Percentiles rank a stretch among this genome's conserved stretches.
phyloP scores from a whole-genome alignment of 805 yeast genomes.

The Schwanniomyces vanrijiae region DNA sequence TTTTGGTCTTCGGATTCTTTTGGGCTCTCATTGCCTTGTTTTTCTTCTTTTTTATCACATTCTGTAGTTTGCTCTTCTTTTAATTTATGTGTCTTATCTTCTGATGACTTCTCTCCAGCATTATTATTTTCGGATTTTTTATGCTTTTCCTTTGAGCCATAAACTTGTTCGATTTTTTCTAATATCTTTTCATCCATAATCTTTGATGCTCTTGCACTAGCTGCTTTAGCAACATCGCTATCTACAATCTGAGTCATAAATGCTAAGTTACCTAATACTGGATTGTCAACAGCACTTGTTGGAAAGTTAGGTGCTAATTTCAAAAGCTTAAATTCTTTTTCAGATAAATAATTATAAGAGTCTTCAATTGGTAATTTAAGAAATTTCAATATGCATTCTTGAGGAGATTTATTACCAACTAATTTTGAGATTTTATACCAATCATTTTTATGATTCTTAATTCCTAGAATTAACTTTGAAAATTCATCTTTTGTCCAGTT shows the following conservation, averaged over 20 bases:
- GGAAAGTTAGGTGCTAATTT: constrained; percentile 85
- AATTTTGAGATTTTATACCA: constrained; percentile 78
- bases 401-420: constrained; percentile 65
- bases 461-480: constrained; percentile 59
- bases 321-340: constrained; percentile 65
- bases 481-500: constrained; percentile 70
- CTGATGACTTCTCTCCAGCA: constrained; percentile 5
- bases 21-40: too few species aligned
- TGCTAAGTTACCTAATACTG: constrained; percentile 89
- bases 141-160: constrained; percentile 13
- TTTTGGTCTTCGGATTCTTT: not conserved
- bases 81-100: constrained; percentile 10
- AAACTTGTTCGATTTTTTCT: constrained; percentile 36
- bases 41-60: constrained; percentile 5
- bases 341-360: constrained; percentile 50
- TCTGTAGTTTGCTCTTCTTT: constrained; percentile 13
- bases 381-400: constrained; percentile 78
- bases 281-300: constrained; percentile 83
- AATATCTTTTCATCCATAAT: constrained; percentile 44
- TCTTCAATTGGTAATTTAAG: constrained; percentile 82
- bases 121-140: constrained; percentile 5
- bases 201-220: constrained; percentile 62
- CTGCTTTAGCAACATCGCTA: constrained; percentile 80
- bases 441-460: constrained; percentile 63
- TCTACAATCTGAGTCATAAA: constrained; percentile 85